A percentile compares a stretch with the other conserved stretches of the same genome.
phyloP scores from a whole-genome alignment of 148 eudicot genomes.

The Fallopia convolvulus region DNA sequence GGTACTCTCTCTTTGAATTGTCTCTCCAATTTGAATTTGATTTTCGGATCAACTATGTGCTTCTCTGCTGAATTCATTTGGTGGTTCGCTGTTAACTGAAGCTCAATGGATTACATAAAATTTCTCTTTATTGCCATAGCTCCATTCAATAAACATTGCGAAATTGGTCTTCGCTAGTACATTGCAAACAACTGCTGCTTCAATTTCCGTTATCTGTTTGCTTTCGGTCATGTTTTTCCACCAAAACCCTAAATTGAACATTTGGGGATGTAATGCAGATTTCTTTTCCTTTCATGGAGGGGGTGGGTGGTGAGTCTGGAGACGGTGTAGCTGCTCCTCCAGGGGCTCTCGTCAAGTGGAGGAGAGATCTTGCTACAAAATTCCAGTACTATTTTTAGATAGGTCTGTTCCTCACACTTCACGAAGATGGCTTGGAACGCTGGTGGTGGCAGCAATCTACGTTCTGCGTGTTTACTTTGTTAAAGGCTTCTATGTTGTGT shows the following conservation, averaged over 20 bases:
- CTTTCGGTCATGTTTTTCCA: not conserved
- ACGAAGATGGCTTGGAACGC: conserved; percentile 63
- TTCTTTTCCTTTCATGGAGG: not conserved
- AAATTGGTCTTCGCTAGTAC: not conserved
- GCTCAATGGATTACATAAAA: not conserved
- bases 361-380: conserved; percentile 30
- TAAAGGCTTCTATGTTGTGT: conserved; percentile 57
- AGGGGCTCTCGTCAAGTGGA: conserved; percentile 26
- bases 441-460: conserved; percentile 35
- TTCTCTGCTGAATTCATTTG: not conserved
- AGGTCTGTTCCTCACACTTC: conserved; percentile 45
- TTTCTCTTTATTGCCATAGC: not conserved
- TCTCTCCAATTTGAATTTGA: not conserved
- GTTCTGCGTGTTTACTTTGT: conserved; percentile 42
- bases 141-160: not conserved
- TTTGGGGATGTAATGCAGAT: not conserved
- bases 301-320: conserved; percentile 7
- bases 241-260: not conserved
- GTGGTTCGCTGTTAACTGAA: not conserved
- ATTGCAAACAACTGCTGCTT: not conserved
- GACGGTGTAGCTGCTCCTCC: conserved; percentile 7
- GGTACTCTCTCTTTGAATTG: not conserved
- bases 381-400: conserved; percentile 53
- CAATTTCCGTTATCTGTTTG: not conserved
- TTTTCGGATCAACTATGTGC: not conserved